A percentile compares a stretch with the other conserved stretches of the same genome.
These are phyloP conservation scores for Alternaria sp. DNA, from an alignment of 2,329 filamentous ascomycete species.

Conservation along the genomic window DNA sequence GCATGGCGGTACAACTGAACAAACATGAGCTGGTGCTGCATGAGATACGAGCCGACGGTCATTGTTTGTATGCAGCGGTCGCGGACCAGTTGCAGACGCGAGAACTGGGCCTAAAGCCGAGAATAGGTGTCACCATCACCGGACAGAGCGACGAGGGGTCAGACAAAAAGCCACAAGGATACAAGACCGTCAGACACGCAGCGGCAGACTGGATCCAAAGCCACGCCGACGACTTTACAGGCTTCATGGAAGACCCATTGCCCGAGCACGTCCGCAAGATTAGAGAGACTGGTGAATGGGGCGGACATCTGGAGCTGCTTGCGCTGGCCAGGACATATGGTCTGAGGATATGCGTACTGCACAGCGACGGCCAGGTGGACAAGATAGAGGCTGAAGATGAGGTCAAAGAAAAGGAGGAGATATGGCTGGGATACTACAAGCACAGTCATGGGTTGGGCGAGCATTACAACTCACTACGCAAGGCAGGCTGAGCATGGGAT, in stretches of 20 bases:
- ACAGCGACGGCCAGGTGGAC: slow-evolving; percentile 80
- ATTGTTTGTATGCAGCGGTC: slow-evolving; percentile 92
- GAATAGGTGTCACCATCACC: slow-evolving; percentile 42
- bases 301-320: slow-evolving; percentile 87
- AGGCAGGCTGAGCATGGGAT: slow-evolving; percentile 33
- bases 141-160: slow-evolving; percentile 13
- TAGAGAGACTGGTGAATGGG: slow-evolving; percentile 91
- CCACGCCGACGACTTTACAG: slow-evolving; percentile 81
- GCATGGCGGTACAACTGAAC: slow-evolving; percentile 74
- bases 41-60: slow-evolving; percentile 87
- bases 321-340: slow-evolving; percentile 84
- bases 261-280: slow-evolving; percentile 78
- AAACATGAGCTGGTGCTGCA: slow-evolving; percentile 73
- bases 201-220: slow-evolving; percentile 80
- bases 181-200: slow-evolving; percentile 71
- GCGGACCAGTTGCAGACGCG: slow-evolving; percentile 77
- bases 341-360: slow-evolving; percentile 83
- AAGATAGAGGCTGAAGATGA: slow-evolving; percentile 67
- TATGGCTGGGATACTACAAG: slow-evolving; percentile 95
- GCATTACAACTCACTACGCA: slow-evolving; percentile 89
- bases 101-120: slow-evolving; percentile 43
- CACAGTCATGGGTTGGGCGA: slow-evolving; percentile 94
- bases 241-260: slow-evolving; percentile 85
- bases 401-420: slow-evolving; percentile 60
- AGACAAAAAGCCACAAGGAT: slow-evolving; percentile 50